Base-by-base conservation (phyloP, 2,329 filamentous ascomycete species). In the Purpureocillium takamizusanense region DNA sequence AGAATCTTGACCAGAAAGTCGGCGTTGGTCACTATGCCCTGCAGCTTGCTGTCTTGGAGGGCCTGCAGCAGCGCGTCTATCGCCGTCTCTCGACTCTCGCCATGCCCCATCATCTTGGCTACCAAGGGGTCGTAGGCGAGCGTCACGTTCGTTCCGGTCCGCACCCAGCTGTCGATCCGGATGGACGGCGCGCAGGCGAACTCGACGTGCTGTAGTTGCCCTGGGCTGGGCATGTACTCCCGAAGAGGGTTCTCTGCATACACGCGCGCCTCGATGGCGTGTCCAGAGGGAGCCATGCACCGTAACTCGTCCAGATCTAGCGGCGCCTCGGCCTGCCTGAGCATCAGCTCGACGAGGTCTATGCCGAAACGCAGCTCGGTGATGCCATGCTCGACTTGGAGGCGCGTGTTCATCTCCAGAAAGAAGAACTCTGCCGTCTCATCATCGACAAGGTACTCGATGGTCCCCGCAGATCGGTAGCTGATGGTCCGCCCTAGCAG, bases 321-420 rank as follows among this genome's bases (percentile, higher is more conserved):
- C 6, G 36, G 36, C 2, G 13, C 18, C n/a, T 59, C 53, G 0
- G 59, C 59, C 23, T 62, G 59, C 12, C 37, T 43, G 14, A 64
- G 46, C 62, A 65, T 65, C 17, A 63, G 38, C 13, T 77, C 69
- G 1, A 88, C 83, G 11, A 88, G 65, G 50, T 87, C 83, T 37
- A 84, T 72, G 1, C 75, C 78, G 10, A 81, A 85, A 12, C 85
- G 78, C 72, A 86, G 78, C 54, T 88, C 83, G 0, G 83, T 87
- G 7, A 87, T 80, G 0, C 83, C 82, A 46, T 88, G 84, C 53
- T 88, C 84, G 17, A 89, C 83, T 48, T 88, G 83, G 3, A 88
- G 57, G 8, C 83, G 67, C 0, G 83, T 46, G 65, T 74, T 69
- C 53, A 73, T 68, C 41, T 71, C 69, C 12, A 70, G 51, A 40